Evolutionary conservation across 768 basidiomycete genomes (phyloP), one percentile per base, ranked within the genome.

Genomic region (Phylloporus sp.): DNA sequence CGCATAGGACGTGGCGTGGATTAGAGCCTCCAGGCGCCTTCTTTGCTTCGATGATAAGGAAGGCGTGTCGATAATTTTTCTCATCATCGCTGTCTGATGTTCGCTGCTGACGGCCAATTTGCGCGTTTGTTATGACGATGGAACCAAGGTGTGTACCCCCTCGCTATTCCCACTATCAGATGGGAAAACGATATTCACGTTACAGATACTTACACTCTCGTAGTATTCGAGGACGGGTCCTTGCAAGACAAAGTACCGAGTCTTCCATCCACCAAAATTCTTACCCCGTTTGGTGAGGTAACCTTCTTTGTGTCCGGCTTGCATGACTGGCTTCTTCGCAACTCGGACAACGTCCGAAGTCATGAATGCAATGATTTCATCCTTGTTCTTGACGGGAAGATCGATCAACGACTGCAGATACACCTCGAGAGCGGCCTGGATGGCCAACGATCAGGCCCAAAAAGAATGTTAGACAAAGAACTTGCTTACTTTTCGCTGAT

Each of bases 261-360:
- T 92, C 66, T 95, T 95, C 95, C 92, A 95, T 2, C 95, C 94
- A 40, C 97, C 97, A 71, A 98, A 97, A 63, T 92, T 97, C 75
- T 97, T 93, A 20, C 95, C 95, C 52, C 93, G 80, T 72, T 97
- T 97, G 18, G 95, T 97, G 31, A 97, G 74, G 67, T 95, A 95
- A 15, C 95, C 95, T 69, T 95, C 91, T 70, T 95, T 97, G 72
- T 94, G 84, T 24, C 89, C 89, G 2, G 78, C 78, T 63, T 88
- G 86, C 73, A 81, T 81, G 18, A 88, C 88, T 2, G 89, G 86
- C 55, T 84, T 82, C 66, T 81, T 82, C 40, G 85, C 74, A 56
- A 86, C 85, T 29, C 84, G 84, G 31, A 94, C 80, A 48, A 95
- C 79, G 64, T 95, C 95, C 6, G 90, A 89, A 26, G 88, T 94